Evolutionary conservation across 495 filamentous ascomycete species (phyloP), one percentile per base, ranked within the genome.

Genomic region (Podospora appendiculata): DNA sequence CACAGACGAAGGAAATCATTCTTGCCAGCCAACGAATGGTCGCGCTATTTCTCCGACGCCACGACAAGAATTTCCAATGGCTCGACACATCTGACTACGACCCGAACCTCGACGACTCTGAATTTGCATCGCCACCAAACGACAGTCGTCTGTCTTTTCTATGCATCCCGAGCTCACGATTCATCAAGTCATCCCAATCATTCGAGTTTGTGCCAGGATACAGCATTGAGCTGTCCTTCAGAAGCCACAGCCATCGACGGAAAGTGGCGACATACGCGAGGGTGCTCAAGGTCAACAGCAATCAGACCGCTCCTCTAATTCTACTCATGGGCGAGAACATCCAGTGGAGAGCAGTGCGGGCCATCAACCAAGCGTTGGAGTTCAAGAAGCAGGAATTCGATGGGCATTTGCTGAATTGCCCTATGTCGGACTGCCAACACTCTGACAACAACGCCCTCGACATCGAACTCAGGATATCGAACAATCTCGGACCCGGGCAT

Each of bases 201-300:
- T 75, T 73, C 49, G 72, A 76, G 38, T 64, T 60, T 9, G 53
- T 70, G 5, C 70, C 73, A 4, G 73, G 73, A 8, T 76, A 74
- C 55, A 60, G 53, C n/a, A 64, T 76, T 47, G 58, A 64, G 32
- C 54, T 75, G 33, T 60, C 60, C 19, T 67, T 75, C 45, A 65
- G 63, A 18, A 74, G 67, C 43, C 60, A 66, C 53, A 65, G 66
- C 32, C 62, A 60, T 16, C 60, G 61, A 45, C 69, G 71, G 33
- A 58, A 52, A 8, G 54, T 57, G 13, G 42, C 53, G 1, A 49
- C 55, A 12, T 70, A 65, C 57, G 57, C 58, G 41, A 67, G 57
- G 19, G 58, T 50, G 2, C 36, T 70, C 7, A 67, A 58, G 45
- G 45, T 75, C 38, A 61, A 63, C 46, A 75, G 72, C 58, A 45